Evolutionary conservation across 1,139 yeast species (phyloP), one percentile per base, ranked within the genome.

Genomic region (Debaryomyces robertsiae): DNA sequence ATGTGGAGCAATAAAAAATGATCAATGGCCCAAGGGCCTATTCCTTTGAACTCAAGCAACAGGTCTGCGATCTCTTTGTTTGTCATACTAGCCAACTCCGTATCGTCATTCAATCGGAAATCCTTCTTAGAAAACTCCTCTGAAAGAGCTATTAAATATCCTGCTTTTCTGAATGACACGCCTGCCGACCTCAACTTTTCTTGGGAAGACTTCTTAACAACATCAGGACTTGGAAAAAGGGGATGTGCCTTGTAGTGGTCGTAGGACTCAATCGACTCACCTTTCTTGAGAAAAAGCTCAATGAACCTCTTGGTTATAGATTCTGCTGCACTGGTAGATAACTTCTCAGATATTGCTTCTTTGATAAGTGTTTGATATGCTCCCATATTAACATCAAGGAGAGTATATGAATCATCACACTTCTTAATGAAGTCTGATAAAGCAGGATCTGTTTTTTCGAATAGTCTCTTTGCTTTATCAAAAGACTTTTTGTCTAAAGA

Each of bases 291-390:
- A 32, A 32, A 32, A 23, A 32, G 35, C n/a, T n/a, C 17, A 32
- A 32, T 23, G 9, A 32, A 32, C 4, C 15, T 32, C 13, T 23
- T 32, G 13, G 23, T 32, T 32, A 32, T 32, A 22, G 35, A 22
- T 6, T 25, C 18, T 32, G 35, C 35, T 14, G 35, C 28, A 9
- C 5, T 32, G 6, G 35, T 32, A 14, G 35, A 32, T 32, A 32
- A 27, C 23, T 32, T 25, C 11, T 32, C 27, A 3, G 35, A 32
- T 32, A 32, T 32, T 22, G 23, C 23, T 23, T 22, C 23, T 23
- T 32, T 32, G 14, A 32, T 27, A 32, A 32, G 27, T 23, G 35
- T 32, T 32, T 32, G 28, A 9, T 32, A 32, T 23, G 35, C 35
- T 22, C 13, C 25, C 35, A 32, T 32, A 25, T 32, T 15, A 32